These are phyloP conservation scores for Kurtzmaniella quercitrusa DNA, from an alignment of 1,139 yeast species.

Conservation along the genomic window DNA sequence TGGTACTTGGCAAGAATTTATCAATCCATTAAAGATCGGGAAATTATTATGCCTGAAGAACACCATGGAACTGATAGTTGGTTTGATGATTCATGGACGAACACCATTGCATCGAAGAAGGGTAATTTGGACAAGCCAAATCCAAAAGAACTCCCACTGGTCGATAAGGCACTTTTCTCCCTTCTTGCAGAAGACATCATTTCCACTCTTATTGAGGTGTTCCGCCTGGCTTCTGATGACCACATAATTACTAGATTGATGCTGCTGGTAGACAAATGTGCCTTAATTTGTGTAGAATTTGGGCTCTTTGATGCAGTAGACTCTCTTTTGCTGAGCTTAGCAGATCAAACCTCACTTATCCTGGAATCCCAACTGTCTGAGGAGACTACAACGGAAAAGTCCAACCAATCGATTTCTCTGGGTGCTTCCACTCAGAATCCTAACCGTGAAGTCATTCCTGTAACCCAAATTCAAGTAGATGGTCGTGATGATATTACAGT, in stretches of 20 bases:
- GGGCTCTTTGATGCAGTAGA: constrained; percentile 57
- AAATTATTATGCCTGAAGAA: constrained; percentile 97
- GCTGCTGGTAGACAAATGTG: constrained; percentile 81
- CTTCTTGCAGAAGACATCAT: constrained; percentile 58
- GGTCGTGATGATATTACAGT: constrained; percentile 60
- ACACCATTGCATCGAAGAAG: constrained; percentile 41
- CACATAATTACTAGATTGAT: constrained; percentile 82
- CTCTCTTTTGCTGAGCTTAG: constrained; percentile 56
- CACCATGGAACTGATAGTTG: constrained; percentile 84
- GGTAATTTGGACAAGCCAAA: constrained; percentile 18
- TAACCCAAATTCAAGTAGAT: constrained; percentile 46
- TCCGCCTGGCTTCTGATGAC: constrained; percentile 87
- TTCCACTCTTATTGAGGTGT: constrained; percentile 68
- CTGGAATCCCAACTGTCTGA: constrained; percentile 12
- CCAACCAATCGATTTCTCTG: constrained; percentile 12
- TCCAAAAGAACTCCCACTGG: constrained; percentile 30
- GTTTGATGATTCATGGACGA: constrained; percentile 94
- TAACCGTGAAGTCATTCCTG: constrained; percentile 41
- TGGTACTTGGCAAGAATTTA: constrained; percentile 84
- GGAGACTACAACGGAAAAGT: constrained; percentile 13
- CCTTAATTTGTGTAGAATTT: constrained; percentile 68
- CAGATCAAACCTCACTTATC: constrained; percentile 58
- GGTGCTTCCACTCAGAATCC: constrained; percentile 24
- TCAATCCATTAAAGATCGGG: constrained; percentile 74
- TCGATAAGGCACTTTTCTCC: constrained; percentile 69